Base-by-base conservation (phyloP, 257 asterid species). In the Leonotis leonurus region DNA sequence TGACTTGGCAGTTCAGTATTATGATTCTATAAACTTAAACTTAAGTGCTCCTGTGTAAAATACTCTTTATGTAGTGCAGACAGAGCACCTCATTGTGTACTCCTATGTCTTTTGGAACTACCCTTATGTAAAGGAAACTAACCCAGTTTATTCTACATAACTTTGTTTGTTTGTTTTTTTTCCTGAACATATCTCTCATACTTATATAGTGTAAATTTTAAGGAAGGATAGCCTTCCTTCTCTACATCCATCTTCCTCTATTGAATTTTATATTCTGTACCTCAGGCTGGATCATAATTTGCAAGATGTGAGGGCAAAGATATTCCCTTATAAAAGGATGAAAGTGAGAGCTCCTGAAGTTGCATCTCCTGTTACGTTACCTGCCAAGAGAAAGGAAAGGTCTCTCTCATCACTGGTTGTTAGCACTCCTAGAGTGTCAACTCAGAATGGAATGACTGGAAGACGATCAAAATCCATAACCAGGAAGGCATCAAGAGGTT, bases 301-400 rank as follows among this genome's bases (percentile, higher is more conserved):
- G 75, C 89, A 77, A 77, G 86, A 73, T 25, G 52, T 86, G 35
- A 56, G 83, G 68, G 80, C 77, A 8, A 83, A 81, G 70, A 49
- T 78, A 66, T 86, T 86, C 62, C 85, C 89, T 65, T 63, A 65
- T 70, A 86, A 81, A 78, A 77, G 80, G 68, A 72, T 40, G 58
- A 75, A 72, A 60, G 75, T 64, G 70, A 71, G 70, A 49, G 64
- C 78, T 41, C 74, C 81, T 57, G 81, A 81, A 69, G 68, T 71
- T 49, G 74, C 65, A 58, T 56, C 68, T 55, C 78, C 83, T 30
- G 62, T 77, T 43, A 8, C 64, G n/a, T 70, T 73, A 56, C 86
- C 84, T 66, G 74, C 78, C 35, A 83, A 78, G 80, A 75, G 95
- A 69, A 83, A 83, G 73, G 85, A 86, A 70, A 75, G 83, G 67